Base-by-base conservation (phyloP, 2,329 filamentous ascomycete species). In the Sarocladium brachiariae region DNA sequence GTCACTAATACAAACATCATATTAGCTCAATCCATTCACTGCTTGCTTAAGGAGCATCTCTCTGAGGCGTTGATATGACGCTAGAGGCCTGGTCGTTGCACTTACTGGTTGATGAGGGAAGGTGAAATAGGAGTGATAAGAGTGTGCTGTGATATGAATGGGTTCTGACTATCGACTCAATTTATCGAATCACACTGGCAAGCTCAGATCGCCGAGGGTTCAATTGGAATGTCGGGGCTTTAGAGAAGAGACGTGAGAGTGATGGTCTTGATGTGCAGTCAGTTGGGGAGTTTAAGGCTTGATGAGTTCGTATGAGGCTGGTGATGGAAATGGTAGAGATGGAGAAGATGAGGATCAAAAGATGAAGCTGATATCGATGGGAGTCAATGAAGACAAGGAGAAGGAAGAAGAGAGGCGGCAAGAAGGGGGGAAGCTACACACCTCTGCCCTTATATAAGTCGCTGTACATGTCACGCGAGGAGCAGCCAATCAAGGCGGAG, bases 1-100 rank as follows among this genome's bases (percentile, higher is more conserved):
- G 93, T 96, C 92, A 99, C 91, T 96, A 60, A 13, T 9, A 21
- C 35, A 39, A 16, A 37, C 25, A 21, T 13, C 14, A 37, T 41
- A 52, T 55, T 50, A 56, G 57, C 19, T n/a, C n/a, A n/a, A n/a
- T n/a, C n/a, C n/a, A n/a, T n/a, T n/a, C n/a, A n/a, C n/a, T n/a
- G n/a, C n/a, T n/a, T n/a, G n/a, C n/a, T n/a, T n/a, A n/a, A n/a
- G n/a, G n/a, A n/a, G n/a, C n/a, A n/a, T n/a, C n/a, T n/a, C n/a
- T n/a, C n/a, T n/a, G n/a, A n/a, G n/a, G n/a, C n/a, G n/a, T n/a
- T n/a, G n/a, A n/a, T n/a, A n/a, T n/a, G n/a, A n/a, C n/a, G n/a
- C n/a, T n/a, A n/a, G n/a, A n/a, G n/a, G n/a, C n/a, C n/a, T n/a
- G n/a, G n/a, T n/a, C n/a, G 21, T 9, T 2, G 23, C 13, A 38